Evolutionary conservation across 257 asterid genomes (phyloP).

Genomic region (Dorcoceras hygrometricum): DNA sequence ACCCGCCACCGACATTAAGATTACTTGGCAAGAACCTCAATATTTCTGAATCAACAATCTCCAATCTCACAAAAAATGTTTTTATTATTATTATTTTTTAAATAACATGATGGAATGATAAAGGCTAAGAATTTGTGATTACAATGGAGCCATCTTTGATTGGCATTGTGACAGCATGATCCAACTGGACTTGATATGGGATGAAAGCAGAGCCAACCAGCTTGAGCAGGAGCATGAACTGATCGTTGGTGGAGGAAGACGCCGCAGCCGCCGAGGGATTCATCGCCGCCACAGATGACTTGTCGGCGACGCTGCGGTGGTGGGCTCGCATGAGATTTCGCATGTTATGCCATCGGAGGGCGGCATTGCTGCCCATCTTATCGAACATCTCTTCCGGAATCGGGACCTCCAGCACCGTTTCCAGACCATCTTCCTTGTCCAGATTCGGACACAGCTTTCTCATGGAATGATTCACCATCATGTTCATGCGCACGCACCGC

Average conservation of each 20-base stretch:
- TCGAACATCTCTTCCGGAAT: constrained; percentile 82
- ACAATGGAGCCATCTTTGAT: constrained; percentile 65
- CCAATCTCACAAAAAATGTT: background rate
- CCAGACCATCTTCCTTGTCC: constrained; percentile 63
- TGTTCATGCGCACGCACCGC: constrained; percentile 16
- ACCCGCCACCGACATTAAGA: background rate
- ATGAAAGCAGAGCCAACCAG: constrained; percentile 82
- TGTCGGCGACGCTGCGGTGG: constrained; percentile 30
- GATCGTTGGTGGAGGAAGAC: constrained; percentile 44
- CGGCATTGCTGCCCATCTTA: constrained; percentile 64
- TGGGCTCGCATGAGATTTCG: constrained; percentile 54
- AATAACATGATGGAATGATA: background rate
- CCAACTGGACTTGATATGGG: constrained; percentile 61
- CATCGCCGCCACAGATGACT: constrained; percentile 26
- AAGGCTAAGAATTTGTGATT: constrained; percentile 23
- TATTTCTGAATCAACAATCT: background rate
- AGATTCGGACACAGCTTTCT: constrained; percentile 63
- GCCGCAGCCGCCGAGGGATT: constrained; percentile 10
- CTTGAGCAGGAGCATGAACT: constrained; percentile 66
- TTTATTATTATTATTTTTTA: background rate
- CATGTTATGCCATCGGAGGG: constrained; percentile 75
- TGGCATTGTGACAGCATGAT: constrained; percentile 50
- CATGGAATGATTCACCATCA: constrained; percentile 33
- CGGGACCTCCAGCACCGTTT: constrained; percentile 87
- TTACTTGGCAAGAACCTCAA: background rate